Evolutionary conservation across 208 protist species (phyloP), one percentile per base, ranked within the genome.

Genomic region (Herpetomonas muscarum): DNA sequence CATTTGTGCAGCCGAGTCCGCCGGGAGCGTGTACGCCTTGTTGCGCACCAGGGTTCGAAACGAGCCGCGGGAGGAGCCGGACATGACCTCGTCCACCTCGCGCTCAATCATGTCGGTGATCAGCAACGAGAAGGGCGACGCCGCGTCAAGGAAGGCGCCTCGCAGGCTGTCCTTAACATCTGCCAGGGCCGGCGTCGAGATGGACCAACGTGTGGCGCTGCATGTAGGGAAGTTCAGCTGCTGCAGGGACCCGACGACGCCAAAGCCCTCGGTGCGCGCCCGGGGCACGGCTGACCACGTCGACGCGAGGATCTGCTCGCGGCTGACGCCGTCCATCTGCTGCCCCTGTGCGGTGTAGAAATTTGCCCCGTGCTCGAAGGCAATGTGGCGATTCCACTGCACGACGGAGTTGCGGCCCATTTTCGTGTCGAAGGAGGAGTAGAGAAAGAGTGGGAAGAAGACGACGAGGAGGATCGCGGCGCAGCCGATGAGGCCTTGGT

Each of bases 401-500:
- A 31, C 12, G 24, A 83, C 58, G 1, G 24, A 13, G 42, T 82
- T 92, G 1, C 52, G 36, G 25, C 41, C 67, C 56, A 89, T 64
- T 25, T 74, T 66, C 54, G 84, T 81, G 39, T 73, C 82, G 55
- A 87, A 89, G 13, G 87, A 87, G 21, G 83, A 87, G 71, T 89
- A 93, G 51, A 83, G 81, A 29, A 90, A 70, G 1, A 93, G 69
- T 32, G 87, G 84, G 30, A 93, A 87, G 28, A 77, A 77, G 10
- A 77, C 60, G 3, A 67, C 41, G 15, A 59, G 42, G n/a, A 77
- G 52, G 24, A 76, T 85, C 68, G 70, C 61, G 1, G 81, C 42
- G 55, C 90, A 83, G 22, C 80, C 60, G 17, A 85, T 39, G 26
- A 87, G 49, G 19, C 84, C 87, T 56, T 76, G 69, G 42, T 80